Conservation (phyloP, 1,284 basidiomycete species). For the Boletus sp. region DNA sequence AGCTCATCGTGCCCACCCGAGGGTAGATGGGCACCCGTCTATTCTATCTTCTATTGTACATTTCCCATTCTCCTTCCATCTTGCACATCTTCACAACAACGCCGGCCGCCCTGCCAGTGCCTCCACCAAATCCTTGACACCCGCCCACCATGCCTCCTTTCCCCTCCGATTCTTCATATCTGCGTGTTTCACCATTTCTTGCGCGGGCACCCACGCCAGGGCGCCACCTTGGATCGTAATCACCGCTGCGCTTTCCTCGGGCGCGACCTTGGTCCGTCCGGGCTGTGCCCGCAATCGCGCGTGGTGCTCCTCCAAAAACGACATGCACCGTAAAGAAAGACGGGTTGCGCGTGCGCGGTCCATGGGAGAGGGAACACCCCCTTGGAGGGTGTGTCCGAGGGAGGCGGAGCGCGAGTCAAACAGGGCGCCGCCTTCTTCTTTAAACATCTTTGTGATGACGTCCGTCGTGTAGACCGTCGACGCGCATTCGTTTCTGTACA, state of each 20-base stretch:
- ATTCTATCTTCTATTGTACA: no score
- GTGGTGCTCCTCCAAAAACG: conserved; percentile 87
- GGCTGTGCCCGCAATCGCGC: conserved; percentile 44
- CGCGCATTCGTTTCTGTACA: conserved; percentile 77
- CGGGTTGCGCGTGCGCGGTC: conserved; percentile 91
- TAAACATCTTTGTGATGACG: conserved; percentile 89
- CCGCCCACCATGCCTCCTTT: conserved; percentile 79
- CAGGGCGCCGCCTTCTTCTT: conserved; percentile 86
- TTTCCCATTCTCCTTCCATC: not conserved
- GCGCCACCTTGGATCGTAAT: conserved; percentile 85
- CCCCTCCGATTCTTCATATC: conserved; percentile 90
- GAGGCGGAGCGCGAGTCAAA: conserved; percentile 94
- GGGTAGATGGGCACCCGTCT: no score
- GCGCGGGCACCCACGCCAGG: conserved; percentile 79
- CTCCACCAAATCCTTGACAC: conserved; percentile 68
- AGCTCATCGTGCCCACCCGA: no score
- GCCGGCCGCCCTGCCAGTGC: conserved; percentile 61
- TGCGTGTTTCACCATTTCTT: conserved; percentile 80
- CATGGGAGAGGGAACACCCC: conserved; percentile 89
- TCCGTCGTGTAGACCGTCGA: conserved; percentile 91
- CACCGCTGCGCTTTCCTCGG: conserved; percentile 74
- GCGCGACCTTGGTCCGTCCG: conserved; percentile 47
- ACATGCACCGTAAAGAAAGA: conserved; percentile 88
- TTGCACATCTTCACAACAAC: conserved; percentile 31
- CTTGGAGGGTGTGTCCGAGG: conserved; percentile 95